Percentiles rank a stretch among this genome's conserved stretches.
Evolutionary conservation across 257 asterid genomes (phyloP).

Genomic region (Solanum sparsipilum): DNA sequence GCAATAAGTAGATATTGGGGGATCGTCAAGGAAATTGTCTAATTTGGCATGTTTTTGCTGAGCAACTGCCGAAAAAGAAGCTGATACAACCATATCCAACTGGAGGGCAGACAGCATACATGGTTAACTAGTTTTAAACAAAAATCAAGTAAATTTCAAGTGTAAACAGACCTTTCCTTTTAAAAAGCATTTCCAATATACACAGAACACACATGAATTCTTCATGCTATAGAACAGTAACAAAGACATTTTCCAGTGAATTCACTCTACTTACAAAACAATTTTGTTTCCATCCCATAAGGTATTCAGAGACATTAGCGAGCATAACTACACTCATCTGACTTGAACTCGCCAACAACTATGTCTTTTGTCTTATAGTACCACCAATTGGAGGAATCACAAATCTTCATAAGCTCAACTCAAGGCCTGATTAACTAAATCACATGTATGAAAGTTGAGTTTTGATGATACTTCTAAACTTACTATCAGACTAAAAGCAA

Average conservation of each 20-base stretch:
- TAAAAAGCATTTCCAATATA: background rate
- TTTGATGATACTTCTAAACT: background rate
- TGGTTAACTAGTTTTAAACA: background rate
- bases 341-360: background rate
- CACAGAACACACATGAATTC: background rate
- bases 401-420: background rate
- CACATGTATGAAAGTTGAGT: background rate
- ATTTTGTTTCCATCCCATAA: background rate
- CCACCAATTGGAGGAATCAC: background rate
- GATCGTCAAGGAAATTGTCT: slow-evolving; percentile 66
- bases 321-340: background rate
- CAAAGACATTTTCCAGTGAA: background rate
- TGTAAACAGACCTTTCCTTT: background rate
- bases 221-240: background rate
- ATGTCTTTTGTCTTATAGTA: background rate
- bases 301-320: background rate
- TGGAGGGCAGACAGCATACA: background rate
- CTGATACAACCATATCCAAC: slow-evolving; percentile 48
- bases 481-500: background rate
- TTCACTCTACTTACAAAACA: background rate
- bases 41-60: slow-evolving; percentile 46
- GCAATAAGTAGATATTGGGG: slow-evolving; percentile 70
- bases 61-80: slow-evolving; percentile 45
- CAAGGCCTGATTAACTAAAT: background rate
- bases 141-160: background rate